These are phyloP conservation scores for Artemisia tridentata DNA, from an alignment of 129 eudicot genomes.

Conservation along the genomic window DNA sequence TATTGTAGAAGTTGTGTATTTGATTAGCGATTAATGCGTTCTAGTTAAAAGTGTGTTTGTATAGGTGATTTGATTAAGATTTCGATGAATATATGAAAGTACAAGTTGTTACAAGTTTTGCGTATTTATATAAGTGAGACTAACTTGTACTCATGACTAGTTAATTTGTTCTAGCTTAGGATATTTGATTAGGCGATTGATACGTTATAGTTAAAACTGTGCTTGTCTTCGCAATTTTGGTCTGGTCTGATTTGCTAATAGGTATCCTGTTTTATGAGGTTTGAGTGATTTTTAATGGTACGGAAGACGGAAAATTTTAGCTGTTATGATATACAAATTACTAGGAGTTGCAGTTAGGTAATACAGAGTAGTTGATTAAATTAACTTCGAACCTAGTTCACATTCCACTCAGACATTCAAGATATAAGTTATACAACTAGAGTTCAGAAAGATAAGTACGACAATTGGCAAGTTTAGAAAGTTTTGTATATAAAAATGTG, in stretches of 20 bases:
- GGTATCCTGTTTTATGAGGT: constrained; percentile 5
- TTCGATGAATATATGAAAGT: too few species aligned
- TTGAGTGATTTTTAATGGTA: not conserved
- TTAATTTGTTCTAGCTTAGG: too few species aligned
- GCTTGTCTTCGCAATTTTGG: too few species aligned
- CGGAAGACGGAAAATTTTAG: not conserved
- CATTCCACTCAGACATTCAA: not conserved
- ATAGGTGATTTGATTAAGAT: too few species aligned
- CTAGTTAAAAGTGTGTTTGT: constrained; percentile 3
- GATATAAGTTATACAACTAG: not conserved
- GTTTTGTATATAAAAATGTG: not conserved
- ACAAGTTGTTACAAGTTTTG: too few species aligned
- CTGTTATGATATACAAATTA: not conserved
- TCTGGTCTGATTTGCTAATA: not conserved
- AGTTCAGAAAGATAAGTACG: not conserved
- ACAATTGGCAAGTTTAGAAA: constrained; percentile 4
- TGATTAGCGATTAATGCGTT: constrained; percentile 8
- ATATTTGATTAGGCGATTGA: too few species aligned
- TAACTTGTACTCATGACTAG: too few species aligned
- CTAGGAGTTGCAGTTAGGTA: constrained; percentile 2
- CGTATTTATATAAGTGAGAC: too few species aligned
- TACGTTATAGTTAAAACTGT: too few species aligned
- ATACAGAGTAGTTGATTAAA: constrained; percentile 6
- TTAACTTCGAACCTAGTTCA: constrained; percentile 8
- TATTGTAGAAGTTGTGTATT: not conserved